These are phyloP conservation scores for Tulasnella sp. DNA, from an alignment of 768 basidiomycete genomes.

Conservation along the genomic window DNA sequence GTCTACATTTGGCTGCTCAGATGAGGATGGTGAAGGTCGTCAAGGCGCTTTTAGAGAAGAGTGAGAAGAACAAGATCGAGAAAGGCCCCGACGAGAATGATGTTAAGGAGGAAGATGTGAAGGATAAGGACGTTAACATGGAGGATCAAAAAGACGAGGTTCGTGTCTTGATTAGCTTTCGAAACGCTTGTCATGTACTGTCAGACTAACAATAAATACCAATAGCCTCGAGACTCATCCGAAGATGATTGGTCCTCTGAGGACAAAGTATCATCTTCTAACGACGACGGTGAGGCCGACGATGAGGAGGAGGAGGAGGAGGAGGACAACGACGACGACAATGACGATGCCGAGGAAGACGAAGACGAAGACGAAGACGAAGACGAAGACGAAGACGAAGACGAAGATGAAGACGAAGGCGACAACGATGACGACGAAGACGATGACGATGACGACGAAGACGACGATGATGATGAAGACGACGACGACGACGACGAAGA, in stretches of 20 bases:
- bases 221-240: conserved; percentile 21
- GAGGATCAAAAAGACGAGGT: conserved; percentile 27
- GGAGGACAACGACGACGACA: too few relatives aligned
- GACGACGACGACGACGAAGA: conserved; percentile 22
- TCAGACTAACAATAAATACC: background rate
- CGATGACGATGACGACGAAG: conserved; percentile 4
- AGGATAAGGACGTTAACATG: background rate
- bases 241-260: conserved; percentile 14
- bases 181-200: conserved; percentile 24
- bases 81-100: conserved; percentile 25
- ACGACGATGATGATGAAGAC: conserved; percentile 18
- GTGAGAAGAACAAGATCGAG: conserved; percentile 32
- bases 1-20: conserved; percentile 52
- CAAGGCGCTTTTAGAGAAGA: conserved; percentile 46
- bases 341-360: too few relatives aligned
- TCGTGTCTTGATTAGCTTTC: background rate
- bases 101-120: conserved; percentile 15
- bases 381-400: too few relatives aligned
- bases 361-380: too few relatives aligned
- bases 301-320: too few relatives aligned
- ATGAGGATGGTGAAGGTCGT: conserved; percentile 30
- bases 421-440: too few relatives aligned
- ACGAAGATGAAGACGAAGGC: too few relatives aligned
- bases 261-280: too few relatives aligned
- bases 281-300: too few relatives aligned